These are phyloP conservation scores for Tulasnella calospora DNA, from an alignment of 768 basidiomycete genomes.

Conservation along the genomic window DNA sequence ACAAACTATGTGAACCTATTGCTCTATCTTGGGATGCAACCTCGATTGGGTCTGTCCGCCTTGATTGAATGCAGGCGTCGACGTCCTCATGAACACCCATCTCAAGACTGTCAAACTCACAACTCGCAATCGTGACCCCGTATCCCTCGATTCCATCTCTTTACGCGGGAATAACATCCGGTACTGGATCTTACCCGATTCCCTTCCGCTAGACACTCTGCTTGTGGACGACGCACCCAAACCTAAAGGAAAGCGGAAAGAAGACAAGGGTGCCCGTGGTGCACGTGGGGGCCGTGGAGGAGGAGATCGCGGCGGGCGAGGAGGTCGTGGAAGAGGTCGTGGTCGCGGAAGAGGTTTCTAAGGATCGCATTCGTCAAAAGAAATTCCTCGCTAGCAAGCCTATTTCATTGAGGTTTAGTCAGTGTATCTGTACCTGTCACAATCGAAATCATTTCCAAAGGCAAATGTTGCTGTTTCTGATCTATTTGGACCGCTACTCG, in stretches of 20 bases:
- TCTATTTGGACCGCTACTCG: not conserved
- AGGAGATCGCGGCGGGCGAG: constrained; percentile 39
- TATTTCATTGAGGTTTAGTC: not conserved
- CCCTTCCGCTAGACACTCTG: constrained; percentile 90
- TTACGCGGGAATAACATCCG: constrained; percentile 96
- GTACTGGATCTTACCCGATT: constrained; percentile 96
- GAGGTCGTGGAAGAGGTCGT: constrained; percentile 48
- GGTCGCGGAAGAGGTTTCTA: constrained; percentile 50
- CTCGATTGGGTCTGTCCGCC: not conserved
- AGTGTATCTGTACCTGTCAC: not conserved
- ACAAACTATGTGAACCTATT: not conserved
- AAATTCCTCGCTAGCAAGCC: not conserved
- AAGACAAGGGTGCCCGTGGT: constrained; percentile 50
- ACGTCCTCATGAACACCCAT: constrained; percentile 99
- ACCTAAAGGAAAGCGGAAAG: constrained; percentile 78
- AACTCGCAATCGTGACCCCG: constrained; percentile 81
- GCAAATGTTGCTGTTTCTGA: not conserved
- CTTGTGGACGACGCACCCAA: constrained; percentile 97
- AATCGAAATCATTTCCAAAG: not conserved
- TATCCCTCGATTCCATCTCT: constrained; percentile 81
- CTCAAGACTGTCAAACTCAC: constrained; percentile 97
- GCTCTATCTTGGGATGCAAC: too few species aligned
- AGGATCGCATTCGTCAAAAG: not conserved
- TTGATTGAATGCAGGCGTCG: constrained; percentile 63
- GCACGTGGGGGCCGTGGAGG: constrained; percentile 27